Conservation (phyloP, 345 rosid species). For the Kandelia obovata region DNA sequence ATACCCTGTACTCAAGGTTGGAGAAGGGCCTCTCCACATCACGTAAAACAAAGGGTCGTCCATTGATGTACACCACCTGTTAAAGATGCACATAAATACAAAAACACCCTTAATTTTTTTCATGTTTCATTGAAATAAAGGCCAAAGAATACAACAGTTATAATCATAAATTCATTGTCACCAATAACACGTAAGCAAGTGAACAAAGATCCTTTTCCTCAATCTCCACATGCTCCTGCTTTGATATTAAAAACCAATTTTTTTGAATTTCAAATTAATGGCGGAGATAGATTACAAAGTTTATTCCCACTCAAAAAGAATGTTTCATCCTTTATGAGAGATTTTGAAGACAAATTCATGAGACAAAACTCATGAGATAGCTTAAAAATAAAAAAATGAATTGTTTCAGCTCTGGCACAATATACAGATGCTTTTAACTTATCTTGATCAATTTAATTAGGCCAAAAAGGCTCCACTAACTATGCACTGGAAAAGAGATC, state of each 20-base stretch:
- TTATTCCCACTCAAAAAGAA: too few relatives aligned
- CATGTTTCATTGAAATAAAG: too few relatives aligned
- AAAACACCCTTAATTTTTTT: too few relatives aligned
- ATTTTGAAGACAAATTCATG: not conserved
- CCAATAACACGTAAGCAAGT: not conserved
- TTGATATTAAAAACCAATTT: not conserved
- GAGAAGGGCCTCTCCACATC: slow-evolving; percentile 95
- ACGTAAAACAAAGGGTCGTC: slow-evolving; percentile 95
- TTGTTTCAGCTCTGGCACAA: not conserved
- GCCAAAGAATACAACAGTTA: not conserved
- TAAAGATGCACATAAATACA: slow-evolving; percentile 12
- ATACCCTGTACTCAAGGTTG: slow-evolving; percentile 96
- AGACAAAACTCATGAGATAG: not conserved
- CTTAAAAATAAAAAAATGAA: not conserved
- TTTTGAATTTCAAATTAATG: not conserved
- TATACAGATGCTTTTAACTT: not conserved
- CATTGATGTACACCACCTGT: slow-evolving; percentile 87
- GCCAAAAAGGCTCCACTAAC: not conserved
- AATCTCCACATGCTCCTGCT: not conserved
- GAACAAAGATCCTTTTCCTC: too few relatives aligned
- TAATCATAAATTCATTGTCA: not conserved
- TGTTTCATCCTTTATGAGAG: too few relatives aligned
- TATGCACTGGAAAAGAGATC: not conserved
- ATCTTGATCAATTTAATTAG: not conserved
- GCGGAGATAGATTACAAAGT: not conserved